These are phyloP conservation scores for Achaetomium macrosporum DNA, from an alignment of 2,329 filamentous ascomycete genomes.

Conservation along the genomic window DNA sequence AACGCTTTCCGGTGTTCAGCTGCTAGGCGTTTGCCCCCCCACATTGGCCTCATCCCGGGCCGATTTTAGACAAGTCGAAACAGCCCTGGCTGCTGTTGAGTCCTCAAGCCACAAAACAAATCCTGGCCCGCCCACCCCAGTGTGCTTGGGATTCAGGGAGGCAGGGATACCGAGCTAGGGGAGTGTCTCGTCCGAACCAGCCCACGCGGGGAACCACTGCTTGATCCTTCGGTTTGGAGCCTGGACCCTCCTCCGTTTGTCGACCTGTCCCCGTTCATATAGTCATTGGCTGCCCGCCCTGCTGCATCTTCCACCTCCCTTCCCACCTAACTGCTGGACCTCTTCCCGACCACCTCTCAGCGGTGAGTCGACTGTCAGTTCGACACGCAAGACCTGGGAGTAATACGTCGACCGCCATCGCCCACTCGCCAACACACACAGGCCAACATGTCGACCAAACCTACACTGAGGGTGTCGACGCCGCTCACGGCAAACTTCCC, in stretches of 20 bases:
- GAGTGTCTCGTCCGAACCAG: slow-evolving; percentile 15
- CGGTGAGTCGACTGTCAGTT: slow-evolving; percentile 34
- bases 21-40: not conserved
- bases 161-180: slow-evolving; percentile 21
- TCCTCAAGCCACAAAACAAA: slow-evolving; percentile 13
- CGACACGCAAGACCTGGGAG: slow-evolving; percentile 28
- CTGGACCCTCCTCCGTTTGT: slow-evolving; percentile 18
- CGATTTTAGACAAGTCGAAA: slow-evolving; percentile 19
- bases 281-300: slow-evolving; percentile 26
- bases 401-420: slow-evolving; percentile 21
- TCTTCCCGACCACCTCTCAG: slow-evolving; percentile 27
- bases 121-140: slow-evolving; percentile 23
- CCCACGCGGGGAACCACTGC: slow-evolving; percentile 18
- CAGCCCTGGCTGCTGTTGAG: slow-evolving; percentile 20
- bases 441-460: slow-evolving; percentile 48
- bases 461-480: slow-evolving; percentile 54
- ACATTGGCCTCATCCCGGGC: slow-evolving; percentile 16
- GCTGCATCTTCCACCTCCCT: slow-evolving; percentile 26
- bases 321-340: slow-evolving; percentile 32
- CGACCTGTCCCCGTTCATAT: slow-evolving; percentile 26
- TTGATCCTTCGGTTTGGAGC: slow-evolving; percentile 20
- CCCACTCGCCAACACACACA: slow-evolving; percentile 10
- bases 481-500: slow-evolving; percentile 58
- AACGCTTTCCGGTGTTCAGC: not conserved
- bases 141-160: slow-evolving; percentile 23